A percentile compares a stretch with the other conserved stretches of the same genome.
These are phyloP conservation scores for Pythium folliculosum DNA, from an alignment of 352 stramenopile genomes.

Conservation along the genomic window DNA sequence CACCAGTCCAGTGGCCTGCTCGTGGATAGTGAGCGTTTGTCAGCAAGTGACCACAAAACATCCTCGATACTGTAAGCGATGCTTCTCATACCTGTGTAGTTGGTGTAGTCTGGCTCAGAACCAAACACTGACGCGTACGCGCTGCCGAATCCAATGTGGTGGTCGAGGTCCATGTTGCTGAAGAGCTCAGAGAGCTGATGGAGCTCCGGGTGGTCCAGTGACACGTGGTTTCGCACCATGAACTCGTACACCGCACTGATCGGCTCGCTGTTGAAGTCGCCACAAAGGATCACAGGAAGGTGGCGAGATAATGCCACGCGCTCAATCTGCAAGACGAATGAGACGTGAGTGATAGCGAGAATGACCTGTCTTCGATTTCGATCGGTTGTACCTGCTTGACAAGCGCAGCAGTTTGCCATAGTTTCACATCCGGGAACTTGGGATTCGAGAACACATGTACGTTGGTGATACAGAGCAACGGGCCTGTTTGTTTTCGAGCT, in stretches of 20 bases:
- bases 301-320: slow-evolving; percentile 65
- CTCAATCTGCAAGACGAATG: slow-evolving; percentile 53
- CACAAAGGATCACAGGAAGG: slow-evolving; percentile 96
- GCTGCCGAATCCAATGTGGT: slow-evolving; percentile 93
- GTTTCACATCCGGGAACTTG: slow-evolving; percentile 98
- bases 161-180: slow-evolving; percentile 80
- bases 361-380: too few relatives aligned
- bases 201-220: slow-evolving; percentile 91
- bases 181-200: slow-evolving; percentile 54
- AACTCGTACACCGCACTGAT: slow-evolving; percentile 97
- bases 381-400: slow-evolving; percentile 64
- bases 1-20: slow-evolving; percentile 92
- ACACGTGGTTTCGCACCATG: slow-evolving; percentile 88
- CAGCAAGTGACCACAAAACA: neutral
- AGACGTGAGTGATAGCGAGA: neutral
- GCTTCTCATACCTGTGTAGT: slow-evolving; percentile 90
- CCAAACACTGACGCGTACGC: slow-evolving; percentile 96
- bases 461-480: slow-evolving; percentile 95
- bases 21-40: neutral
- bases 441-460: slow-evolving; percentile 99
- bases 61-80: too few relatives aligned
- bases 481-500: slow-evolving; percentile 36
- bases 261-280: slow-evolving; percentile 99
- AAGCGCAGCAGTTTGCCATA: slow-evolving; percentile 95
- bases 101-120: slow-evolving; percentile 97